These are phyloP conservation scores for Cyberlindnera subsufficiens DNA, from an alignment of 805 yeast species.

Conservation along the genomic window DNA sequence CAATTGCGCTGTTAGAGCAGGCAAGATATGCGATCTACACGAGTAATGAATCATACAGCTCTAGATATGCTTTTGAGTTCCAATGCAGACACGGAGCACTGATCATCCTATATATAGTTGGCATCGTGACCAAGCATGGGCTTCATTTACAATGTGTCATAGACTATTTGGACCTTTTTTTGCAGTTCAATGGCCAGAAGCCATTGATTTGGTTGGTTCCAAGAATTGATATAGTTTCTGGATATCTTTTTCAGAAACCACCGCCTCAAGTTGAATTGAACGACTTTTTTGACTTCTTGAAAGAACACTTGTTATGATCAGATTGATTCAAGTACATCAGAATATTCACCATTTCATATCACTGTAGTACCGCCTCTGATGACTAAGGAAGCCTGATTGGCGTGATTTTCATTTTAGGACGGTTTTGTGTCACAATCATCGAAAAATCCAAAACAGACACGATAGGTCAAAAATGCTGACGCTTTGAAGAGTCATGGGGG, in stretches of 20 bases:
- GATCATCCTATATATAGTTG: neutral
- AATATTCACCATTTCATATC: neutral
- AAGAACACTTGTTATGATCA: no score
- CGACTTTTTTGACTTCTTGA: no score
- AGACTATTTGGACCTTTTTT: slow-evolving; percentile 2
- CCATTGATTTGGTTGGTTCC: neutral
- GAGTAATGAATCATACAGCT: neutral
- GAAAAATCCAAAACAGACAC: no score
- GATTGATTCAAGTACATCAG: neutral
- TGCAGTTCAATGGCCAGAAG: slow-evolving; percentile 1
- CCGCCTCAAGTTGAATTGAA: no score
- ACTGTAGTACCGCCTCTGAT: neutral
- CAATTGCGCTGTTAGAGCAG: neutral
- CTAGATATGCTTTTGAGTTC: neutral
- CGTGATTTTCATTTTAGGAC: neutral
- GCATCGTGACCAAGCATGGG: neutral
- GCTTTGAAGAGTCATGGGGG: no score
- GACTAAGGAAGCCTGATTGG: neutral
- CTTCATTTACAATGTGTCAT: neutral
- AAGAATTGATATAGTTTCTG: neutral
- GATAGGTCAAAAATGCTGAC: no score
- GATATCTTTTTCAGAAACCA: neutral
- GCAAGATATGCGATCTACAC: neutral
- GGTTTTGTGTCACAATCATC: no score
- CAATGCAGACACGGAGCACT: neutral